Evolutionary conservation across 2,329 filamentous ascomycete species (phyloP).

Genomic region (Pseudocercospora fijiensis): DNA sequence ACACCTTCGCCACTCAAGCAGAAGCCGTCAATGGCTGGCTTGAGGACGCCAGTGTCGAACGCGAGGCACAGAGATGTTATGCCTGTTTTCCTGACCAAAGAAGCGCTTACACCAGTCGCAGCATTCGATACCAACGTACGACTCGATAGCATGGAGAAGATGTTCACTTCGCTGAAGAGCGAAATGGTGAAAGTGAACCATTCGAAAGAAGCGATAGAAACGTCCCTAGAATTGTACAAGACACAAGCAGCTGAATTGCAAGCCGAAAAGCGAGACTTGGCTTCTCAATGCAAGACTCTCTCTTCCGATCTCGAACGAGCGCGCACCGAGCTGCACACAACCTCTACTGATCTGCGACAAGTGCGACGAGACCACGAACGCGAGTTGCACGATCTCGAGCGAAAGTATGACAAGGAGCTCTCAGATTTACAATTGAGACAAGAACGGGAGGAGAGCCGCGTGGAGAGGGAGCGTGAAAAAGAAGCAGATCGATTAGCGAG

Average conservation of each 20-base stretch:
- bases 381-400: conserved; percentile 34
- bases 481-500: conserved; percentile 56
- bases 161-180: conserved; percentile 70
- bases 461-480: conserved; percentile 49
- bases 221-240: conserved; percentile 72
- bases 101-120: conserved; percentile 48
- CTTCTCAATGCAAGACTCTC: conserved; percentile 55
- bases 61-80: conserved; percentile 43
- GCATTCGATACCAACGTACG: conserved; percentile 78
- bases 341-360: conserved; percentile 35
- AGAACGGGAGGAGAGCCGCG: conserved; percentile 31
- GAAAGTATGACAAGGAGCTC: conserved; percentile 33
- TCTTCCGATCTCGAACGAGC: conserved; percentile 62
- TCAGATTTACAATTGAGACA: conserved; percentile 30
- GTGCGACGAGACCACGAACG: conserved; percentile 37
- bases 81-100: conserved; percentile 69
- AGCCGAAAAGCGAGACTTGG: conserved; percentile 44
- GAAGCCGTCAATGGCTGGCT: conserved; percentile 29
- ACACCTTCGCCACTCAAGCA: conserved; percentile 35
- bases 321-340: conserved; percentile 37
- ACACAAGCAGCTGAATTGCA: conserved; percentile 49
- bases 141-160: conserved; percentile 71
- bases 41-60: conserved; percentile 31
- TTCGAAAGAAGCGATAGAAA: conserved; percentile 69
- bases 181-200: conserved; percentile 68